Percentiles rank a stretch among this genome's conserved stretches.
These are phyloP conservation scores for Chrysanthemum lavandulifolium DNA, from an alignment of 129 eudicot species.

Conservation along the genomic window DNA sequence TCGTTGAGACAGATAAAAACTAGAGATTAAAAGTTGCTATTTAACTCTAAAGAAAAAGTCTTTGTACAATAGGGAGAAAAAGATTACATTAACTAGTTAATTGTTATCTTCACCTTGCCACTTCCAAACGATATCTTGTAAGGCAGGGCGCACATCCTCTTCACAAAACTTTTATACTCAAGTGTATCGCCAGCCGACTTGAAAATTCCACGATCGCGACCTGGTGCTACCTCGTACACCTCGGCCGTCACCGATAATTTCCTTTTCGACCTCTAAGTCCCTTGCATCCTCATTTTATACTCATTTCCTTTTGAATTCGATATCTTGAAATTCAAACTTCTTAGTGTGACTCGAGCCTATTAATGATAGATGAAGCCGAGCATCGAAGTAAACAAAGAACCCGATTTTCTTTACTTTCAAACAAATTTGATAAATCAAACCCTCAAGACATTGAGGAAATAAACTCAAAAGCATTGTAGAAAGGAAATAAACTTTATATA, in stretches of 20 bases:
- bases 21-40: background rate
- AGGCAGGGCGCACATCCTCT: slow-evolving; percentile 63
- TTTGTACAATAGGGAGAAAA: slow-evolving; percentile 7
- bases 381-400: slow-evolving; percentile 68
- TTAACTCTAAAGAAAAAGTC: slow-evolving; percentile 3
- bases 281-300: slow-evolving; percentile 62
- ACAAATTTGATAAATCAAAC: slow-evolving; percentile 71
- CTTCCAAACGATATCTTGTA: slow-evolving; percentile 80
- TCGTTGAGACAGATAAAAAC: too few relatives aligned
- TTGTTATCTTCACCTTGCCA: slow-evolving; percentile 80
- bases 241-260: slow-evolving; percentile 64
- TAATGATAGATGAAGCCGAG: slow-evolving; percentile 49
- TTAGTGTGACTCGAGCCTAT: slow-evolving; percentile 55
- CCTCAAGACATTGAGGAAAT: slow-evolving; percentile 93
- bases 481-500: too few relatives aligned
- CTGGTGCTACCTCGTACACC: slow-evolving; percentile 80
- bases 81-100: slow-evolving; percentile 22
- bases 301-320: slow-evolving; percentile 49
- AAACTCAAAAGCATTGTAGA: slow-evolving; percentile 90
- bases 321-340: slow-evolving; percentile 44
- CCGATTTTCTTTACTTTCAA: slow-evolving; percentile 54
- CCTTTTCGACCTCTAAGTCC: slow-evolving; percentile 79
- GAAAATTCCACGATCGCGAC: slow-evolving; percentile 75
- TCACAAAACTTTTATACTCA: slow-evolving; percentile 74
- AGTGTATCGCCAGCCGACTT: slow-evolving; percentile 74